Evolutionary conservation across 2,329 filamentous ascomycete genomes (phyloP).

Genomic region (Scopulariopsis brevicaulis): DNA sequence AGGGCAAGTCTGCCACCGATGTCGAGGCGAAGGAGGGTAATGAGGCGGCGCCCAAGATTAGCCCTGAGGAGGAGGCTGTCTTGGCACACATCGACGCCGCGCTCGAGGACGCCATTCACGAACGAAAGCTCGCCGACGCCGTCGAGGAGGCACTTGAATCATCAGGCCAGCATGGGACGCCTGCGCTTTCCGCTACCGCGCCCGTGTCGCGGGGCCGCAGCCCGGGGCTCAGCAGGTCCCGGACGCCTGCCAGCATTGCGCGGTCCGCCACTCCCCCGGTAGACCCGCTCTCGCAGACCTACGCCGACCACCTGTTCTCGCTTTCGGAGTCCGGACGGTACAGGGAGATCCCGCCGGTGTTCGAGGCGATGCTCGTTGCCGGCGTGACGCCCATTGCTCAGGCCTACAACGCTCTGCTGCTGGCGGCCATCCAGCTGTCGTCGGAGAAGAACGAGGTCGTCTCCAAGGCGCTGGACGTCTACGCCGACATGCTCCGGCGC

Average conservation of each 20-base stretch:
- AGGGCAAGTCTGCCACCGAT: constrained; percentile 40
- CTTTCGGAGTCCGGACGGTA: constrained; percentile 64
- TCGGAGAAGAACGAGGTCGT: constrained; percentile 72
- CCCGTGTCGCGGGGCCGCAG: constrained; percentile 27
- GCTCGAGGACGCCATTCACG: constrained; percentile 66
- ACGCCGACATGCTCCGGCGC: constrained; percentile 88
- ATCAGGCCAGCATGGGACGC: constrained; percentile 14
- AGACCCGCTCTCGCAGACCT: constrained; percentile 55
- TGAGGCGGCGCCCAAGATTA: constrained; percentile 17
- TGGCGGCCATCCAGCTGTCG: constrained; percentile 75
- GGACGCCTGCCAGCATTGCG: constrained; percentile 32
- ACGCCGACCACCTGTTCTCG: constrained; percentile 67
- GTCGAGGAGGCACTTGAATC: constrained; percentile 28
- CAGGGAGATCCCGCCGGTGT: constrained; percentile 80
- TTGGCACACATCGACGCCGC: constrained; percentile 78
- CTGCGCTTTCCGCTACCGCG: constrained; percentile 18
- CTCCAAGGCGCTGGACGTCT: constrained; percentile 86
- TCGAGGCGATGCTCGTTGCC: constrained; percentile 78
- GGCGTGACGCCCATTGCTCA: constrained; percentile 69
- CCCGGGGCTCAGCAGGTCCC: constrained; percentile 26
- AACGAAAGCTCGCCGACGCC: constrained; percentile 30
- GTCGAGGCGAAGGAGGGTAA: constrained; percentile 19
- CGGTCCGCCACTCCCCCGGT: constrained; percentile 50
- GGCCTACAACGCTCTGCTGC: constrained; percentile 86
- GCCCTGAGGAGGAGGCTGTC: constrained; percentile 34